Evolutionary conservation across 495 filamentous ascomycete genomes (phyloP).

Genomic region (Penicillium ochrochloron): DNA sequence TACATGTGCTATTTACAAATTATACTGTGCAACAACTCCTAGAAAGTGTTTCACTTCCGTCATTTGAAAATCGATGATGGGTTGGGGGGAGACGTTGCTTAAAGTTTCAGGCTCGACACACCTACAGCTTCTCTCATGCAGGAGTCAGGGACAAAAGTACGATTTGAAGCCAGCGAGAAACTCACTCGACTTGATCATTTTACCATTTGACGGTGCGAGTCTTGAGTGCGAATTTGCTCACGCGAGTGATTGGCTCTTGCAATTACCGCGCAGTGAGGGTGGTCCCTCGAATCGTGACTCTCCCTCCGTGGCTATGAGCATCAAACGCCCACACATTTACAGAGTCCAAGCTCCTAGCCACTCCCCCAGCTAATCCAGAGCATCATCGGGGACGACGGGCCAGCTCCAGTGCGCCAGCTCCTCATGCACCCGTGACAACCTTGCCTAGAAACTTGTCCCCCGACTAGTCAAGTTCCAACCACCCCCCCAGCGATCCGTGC

Average conservation of each 20-base stretch:
- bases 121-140: neutral
- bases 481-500: conserved; percentile 5
- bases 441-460: neutral
- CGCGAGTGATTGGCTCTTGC: neutral
- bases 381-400: neutral
- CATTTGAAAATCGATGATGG: neutral
- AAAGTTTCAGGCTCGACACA: conserved; percentile 8
- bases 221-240: neutral
- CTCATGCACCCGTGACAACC: neutral
- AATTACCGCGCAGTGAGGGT: neutral
- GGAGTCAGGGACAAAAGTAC: neutral
- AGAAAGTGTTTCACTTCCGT: neutral
- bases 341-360: neutral
- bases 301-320: neutral
- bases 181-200: neutral
- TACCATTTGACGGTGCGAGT: neutral
- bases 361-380: neutral
- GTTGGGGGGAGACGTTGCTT: neutral
- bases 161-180: too few species aligned
- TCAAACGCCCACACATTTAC: neutral
- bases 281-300: neutral
- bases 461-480: conserved; percentile 14
- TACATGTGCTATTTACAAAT: neutral
- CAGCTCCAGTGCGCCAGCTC: neutral
- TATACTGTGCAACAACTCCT: neutral